Evolutionary conservation across 257 asterid species (phyloP), one percentile per base, ranked within the genome.

Genomic region (Striga asiatica): DNA sequence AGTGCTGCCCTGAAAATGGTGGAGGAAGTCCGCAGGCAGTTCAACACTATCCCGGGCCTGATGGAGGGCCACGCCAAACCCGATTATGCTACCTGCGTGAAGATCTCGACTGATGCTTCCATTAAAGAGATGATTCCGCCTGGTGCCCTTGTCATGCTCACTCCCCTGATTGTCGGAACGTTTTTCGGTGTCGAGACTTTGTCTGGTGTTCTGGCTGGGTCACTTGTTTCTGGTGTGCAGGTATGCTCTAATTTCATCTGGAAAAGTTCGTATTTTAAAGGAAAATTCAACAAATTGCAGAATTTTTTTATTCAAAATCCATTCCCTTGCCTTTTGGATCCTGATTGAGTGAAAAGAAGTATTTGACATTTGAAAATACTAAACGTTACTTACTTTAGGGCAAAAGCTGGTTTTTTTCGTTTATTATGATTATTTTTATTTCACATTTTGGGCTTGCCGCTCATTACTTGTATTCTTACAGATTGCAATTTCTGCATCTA

Each of bases 151-250:
- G 96, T 86, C 76, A 86, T 86, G 96, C 92, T 87, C 28, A 87
- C 94, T 2, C 96, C 96, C 38, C 75, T 87, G 48, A 77, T 87
- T 5, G 96, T 87, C 5, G 94, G 94, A 19, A 81, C 73, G 50
- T 75, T 87, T 32, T 87, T 87, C 18, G 96, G 96, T 16, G 94
- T 87, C 12, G 96, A 87, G 81, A 83, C 94, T 48, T 87, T 83
- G 57, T 81, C 96, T 2, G 96, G 96, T 0, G 81, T 83, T 53
- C 94, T 87, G 52, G 96, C 96, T 4, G 96, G 96, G 55, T 73
- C 96, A 60, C 94, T 87, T 37, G 92, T 87, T 42, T 87, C 96
- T 17, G 96, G 96, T 59, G 96, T 87, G 46, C 96, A 86, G 96
- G 94, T 83, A 72, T 66, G 31, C n/a, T 32, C 35, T 24, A 18